Conservation (phyloP, 2,329 filamentous ascomycete genomes). For the Colletotrichum magnum region DNA sequence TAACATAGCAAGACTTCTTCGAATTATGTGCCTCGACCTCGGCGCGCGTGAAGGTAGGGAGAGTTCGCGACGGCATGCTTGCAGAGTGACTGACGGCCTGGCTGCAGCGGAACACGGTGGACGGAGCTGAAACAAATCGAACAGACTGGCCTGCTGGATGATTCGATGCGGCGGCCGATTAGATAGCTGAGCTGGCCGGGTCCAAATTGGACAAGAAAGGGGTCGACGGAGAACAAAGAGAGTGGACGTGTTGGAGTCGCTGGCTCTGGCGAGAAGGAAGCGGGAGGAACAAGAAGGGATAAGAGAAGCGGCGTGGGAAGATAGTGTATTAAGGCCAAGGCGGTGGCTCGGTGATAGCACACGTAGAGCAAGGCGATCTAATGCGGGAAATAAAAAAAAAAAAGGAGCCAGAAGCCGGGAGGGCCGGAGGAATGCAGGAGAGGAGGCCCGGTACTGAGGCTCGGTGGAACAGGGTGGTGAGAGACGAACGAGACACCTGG, state of each 20-base stretch:
- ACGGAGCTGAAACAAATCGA: slow-evolving; percentile 5
- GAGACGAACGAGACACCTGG: slow-evolving; percentile 9
- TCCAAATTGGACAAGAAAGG: slow-evolving; percentile 23
- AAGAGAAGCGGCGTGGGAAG: slow-evolving; percentile 8
- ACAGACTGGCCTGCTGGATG: neutral
- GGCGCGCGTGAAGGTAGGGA: slow-evolving; percentile 85
- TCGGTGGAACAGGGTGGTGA: slow-evolving; percentile 34
- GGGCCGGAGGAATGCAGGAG: slow-evolving; percentile 28
- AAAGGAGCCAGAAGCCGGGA: slow-evolving; percentile 38
- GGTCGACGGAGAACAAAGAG: slow-evolving; percentile 32
- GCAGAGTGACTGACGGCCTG: slow-evolving; percentile 1
- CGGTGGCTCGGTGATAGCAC: slow-evolving; percentile 5
- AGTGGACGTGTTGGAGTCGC: slow-evolving; percentile 33
- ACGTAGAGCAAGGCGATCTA: slow-evolving; percentile 27
- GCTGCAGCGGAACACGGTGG: slow-evolving; percentile 36
- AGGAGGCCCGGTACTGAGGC: slow-evolving; percentile 34
- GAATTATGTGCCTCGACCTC: slow-evolving; percentile 88
- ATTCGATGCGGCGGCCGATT: slow-evolving; percentile 16
- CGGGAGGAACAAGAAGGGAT: neutral
- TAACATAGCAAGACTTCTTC: slow-evolving; percentile 91
- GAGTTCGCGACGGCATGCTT: slow-evolving; percentile 81
- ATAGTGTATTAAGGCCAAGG: slow-evolving; percentile 34
- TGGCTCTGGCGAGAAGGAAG: slow-evolving; percentile 24
- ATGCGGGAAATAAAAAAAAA: slow-evolving; percentile 4
- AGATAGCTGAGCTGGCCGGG: slow-evolving; percentile 10